phyloP scores from a whole-genome alignment of 1,284 basidiomycete genomes.

The Marasmius sp. region DNA sequence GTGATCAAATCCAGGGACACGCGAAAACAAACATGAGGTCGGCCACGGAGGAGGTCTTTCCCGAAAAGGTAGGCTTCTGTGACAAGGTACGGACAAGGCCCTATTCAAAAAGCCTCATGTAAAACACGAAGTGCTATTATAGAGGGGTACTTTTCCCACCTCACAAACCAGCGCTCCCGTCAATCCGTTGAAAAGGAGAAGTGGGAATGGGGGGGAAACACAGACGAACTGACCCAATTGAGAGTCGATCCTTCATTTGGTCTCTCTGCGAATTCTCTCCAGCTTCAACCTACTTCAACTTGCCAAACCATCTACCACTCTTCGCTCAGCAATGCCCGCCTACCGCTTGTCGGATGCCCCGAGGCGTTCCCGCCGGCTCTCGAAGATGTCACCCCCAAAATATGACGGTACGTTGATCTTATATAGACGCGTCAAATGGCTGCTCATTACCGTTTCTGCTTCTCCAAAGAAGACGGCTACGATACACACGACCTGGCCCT shows the following conservation, averaged over 20 bases:
- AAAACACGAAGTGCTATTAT: constrained; percentile 37
- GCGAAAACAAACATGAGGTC: neutral
- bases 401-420: constrained; percentile 25
- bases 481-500: constrained; percentile 8
- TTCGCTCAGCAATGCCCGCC: constrained; percentile 28
- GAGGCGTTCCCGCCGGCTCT: constrained; percentile 26
- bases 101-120: constrained; percentile 25
- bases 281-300: neutral
- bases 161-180: constrained; percentile 14
- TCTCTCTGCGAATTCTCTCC: neutral
- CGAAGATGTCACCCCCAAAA: constrained; percentile 32
- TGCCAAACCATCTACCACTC: neutral
- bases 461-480: constrained; percentile 16
- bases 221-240: neutral
- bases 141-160: constrained; percentile 25
- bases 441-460: neutral
- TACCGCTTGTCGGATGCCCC: constrained; percentile 21
- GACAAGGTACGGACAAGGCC: constrained; percentile 3
- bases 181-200: constrained; percentile 35
- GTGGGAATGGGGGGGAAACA: constrained; percentile 1
- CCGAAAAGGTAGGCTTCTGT: constrained; percentile 4
- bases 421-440: constrained; percentile 6
- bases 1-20: no score
- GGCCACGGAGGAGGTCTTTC: neutral
- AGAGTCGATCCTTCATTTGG: neutral